Base-by-base conservation (phyloP, 2,329 filamentous ascomycete genomes). In the Exserohilum rostratum region DNA sequence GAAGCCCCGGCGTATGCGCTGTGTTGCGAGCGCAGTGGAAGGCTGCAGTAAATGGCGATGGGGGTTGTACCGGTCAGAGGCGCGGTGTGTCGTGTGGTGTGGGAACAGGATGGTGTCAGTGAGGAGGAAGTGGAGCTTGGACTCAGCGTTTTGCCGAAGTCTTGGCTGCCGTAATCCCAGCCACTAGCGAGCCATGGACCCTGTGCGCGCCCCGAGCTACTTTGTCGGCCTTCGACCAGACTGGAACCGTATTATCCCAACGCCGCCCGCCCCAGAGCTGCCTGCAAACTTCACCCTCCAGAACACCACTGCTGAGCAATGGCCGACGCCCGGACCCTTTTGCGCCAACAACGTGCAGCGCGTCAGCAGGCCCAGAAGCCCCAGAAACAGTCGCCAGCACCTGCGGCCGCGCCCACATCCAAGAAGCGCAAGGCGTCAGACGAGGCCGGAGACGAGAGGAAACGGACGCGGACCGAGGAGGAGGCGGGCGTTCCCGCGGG, bases 271-370 rank as follows among this genome's bases (percentile, higher is more conserved):
- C n/a, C n/a, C n/a, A n/a, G n/a, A n/a, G n/a, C n/a, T n/a, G n/a
- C n/a, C n/a, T n/a, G n/a, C n/a, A n/a, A n/a, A n/a, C 44, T 37
- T 27, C 22, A 29, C 22, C 10, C n/a, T 10, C 25, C 43, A 49
- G 7, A 30, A n/a, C 10, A 39, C 11, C 18, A 33, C 43, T 17
- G 29, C 30, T 7, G 10, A 22, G 45, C 12, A 52, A 76, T 76
- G 74, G 73, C 74, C 9, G 73, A 76, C 63, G 73, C 72, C 29
- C 72, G 74, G 40, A 65, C 74, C 11, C 42, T 76, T 53, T 69
- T 76, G 37, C 73, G 73, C 50, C 71, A 75, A 61, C 71, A 76
- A 58, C 71, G 73, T 15, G 73, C 73, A 49, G 68, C 71, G 39
- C 68, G 73, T 37, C 70, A 74, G 39, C 71, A 72, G 50, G 60